These are phyloP conservation scores for Solanum chmielewskii DNA, from an alignment of 257 asterid species.

Conservation along the genomic window DNA sequence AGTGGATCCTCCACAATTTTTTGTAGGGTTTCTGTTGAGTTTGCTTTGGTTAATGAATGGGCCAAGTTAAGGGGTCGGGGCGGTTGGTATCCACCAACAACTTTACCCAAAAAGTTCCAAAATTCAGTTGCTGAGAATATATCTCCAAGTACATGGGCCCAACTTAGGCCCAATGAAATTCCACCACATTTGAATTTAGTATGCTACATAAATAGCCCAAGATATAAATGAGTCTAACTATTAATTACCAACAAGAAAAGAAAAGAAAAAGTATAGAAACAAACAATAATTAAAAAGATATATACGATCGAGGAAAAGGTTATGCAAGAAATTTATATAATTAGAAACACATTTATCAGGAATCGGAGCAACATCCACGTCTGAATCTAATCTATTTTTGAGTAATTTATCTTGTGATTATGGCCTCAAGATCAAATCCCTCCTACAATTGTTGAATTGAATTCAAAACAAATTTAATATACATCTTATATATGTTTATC, in stretches of 20 bases:
- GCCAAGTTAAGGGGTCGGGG: constrained; percentile 14
- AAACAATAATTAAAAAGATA: neutral
- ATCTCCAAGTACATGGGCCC: constrained; percentile 92
- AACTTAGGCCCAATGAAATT: constrained; percentile 62
- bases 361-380: accelerated
- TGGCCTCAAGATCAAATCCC: neutral
- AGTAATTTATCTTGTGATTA: neutral
- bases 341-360: too few species aligned
- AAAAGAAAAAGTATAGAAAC: neutral
- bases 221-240: neutral
- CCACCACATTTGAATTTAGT: constrained; percentile 87
- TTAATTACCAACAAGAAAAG: neutral
- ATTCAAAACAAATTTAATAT: neutral
- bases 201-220: constrained; percentile 16
- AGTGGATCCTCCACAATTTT: constrained; percentile 22
- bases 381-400: accelerated
- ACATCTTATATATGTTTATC: neutral
- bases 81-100: constrained; percentile 16
- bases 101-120: constrained; percentile 32
- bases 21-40: neutral
- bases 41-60: constrained; percentile 13
- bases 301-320: neutral
- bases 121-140: constrained; percentile 49
- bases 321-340: too few species aligned
- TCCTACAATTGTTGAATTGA: neutral